Evolutionary conservation across 2,329 filamentous ascomycete genomes (phyloP), one percentile per base, ranked within the genome.

Genomic region (Leptosphaerulina australis): DNA sequence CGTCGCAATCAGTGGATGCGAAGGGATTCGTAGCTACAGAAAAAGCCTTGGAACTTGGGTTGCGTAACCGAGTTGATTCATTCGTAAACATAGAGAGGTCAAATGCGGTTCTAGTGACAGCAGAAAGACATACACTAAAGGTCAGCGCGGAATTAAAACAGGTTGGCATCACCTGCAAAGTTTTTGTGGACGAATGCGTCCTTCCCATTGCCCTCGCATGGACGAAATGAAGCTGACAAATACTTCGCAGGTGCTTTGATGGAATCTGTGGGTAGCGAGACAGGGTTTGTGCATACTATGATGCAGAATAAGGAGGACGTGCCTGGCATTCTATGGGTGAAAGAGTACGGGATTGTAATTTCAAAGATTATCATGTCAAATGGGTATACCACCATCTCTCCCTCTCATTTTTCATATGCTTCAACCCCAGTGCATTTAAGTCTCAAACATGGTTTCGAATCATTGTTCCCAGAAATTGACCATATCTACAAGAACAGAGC

Each of bases 401-500:
- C 26, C 20, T 15, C 14, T 11, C 15, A 4, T 20, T 18, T 14
- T 28, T 5, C n/a, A 18, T 5, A 3, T n/a, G n/a, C n/a, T n/a
- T n/a, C n/a, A n/a, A n/a, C n/a, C n/a, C n/a, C n/a, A n/a, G n/a
- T n/a, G n/a, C n/a, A n/a, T n/a, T n/a, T n/a, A n/a, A n/a, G n/a
- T n/a, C n/a, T n/a, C n/a, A n/a, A n/a, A n/a, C n/a, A n/a, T n/a
- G n/a, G n/a, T n/a, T n/a, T n/a, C n/a, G n/a, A n/a, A n/a, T n/a
- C n/a, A n/a, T n/a, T n/a, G n/a, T n/a, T n/a, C n/a, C n/a, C n/a
- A n/a, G n/a, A n/a, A n/a, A n/a, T n/a, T n/a, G 26, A 33, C 12
- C 41, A 43, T 15, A 45, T 62, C 58, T 71, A 72, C 61, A 72
- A 64, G 59, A 72, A 66, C 8, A 72, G 45, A 37, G 70, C 70